phyloP scores from a whole-genome alignment of 352 stramenopile species.

The Phytopythium litorale region DNA sequence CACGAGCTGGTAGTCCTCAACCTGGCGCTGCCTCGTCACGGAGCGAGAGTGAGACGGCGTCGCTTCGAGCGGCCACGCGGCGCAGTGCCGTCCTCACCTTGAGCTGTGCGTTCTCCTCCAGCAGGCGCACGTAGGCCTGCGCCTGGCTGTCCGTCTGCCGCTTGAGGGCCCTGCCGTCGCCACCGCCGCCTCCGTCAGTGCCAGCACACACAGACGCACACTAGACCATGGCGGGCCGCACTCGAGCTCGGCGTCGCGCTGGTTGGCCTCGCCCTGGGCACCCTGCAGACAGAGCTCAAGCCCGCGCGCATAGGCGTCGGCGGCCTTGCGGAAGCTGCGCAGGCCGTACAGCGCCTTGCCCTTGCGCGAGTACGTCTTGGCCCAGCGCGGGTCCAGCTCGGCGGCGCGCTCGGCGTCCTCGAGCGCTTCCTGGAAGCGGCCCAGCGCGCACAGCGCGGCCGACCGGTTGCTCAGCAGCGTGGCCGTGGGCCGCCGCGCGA shows the following conservation, averaged over 20 bases:
- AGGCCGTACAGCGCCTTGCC: slow-evolving; percentile 77
- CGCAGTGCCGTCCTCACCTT: slow-evolving; percentile 26
- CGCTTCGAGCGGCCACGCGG: too few relatives aligned
- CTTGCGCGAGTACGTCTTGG: slow-evolving; percentile 74
- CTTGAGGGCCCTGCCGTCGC: slow-evolving; percentile 44
- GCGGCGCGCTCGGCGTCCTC: slow-evolving; percentile 61
- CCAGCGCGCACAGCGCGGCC: slow-evolving; percentile 63
- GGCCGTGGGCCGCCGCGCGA: slow-evolving; percentile 44
- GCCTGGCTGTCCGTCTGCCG: slow-evolving; percentile 62
- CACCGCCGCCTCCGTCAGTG: not conserved
- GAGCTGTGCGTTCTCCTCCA: slow-evolving; percentile 74
- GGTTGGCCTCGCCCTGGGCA: slow-evolving; percentile 53
- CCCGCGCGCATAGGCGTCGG: slow-evolving; percentile 69
- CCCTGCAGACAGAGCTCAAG: slow-evolving; percentile 72
- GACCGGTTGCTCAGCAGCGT: slow-evolving; percentile 82
- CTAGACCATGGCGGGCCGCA: slow-evolving; percentile 13
- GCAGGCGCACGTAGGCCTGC: slow-evolving; percentile 63
- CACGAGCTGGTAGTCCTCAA: slow-evolving; percentile 78
- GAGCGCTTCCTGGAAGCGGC: slow-evolving; percentile 41
- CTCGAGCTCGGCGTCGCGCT: slow-evolving; percentile 73
- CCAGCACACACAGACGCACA: not conserved
- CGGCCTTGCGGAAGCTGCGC: slow-evolving; percentile 55
- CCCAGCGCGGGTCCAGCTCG: slow-evolving; percentile 57
- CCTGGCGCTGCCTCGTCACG: slow-evolving; percentile 32
- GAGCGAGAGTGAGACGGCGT: too few relatives aligned